Evolutionary conservation across 2,329 filamentous ascomycete species (phyloP).

Genomic region (Paecilomyces sp.): DNA sequence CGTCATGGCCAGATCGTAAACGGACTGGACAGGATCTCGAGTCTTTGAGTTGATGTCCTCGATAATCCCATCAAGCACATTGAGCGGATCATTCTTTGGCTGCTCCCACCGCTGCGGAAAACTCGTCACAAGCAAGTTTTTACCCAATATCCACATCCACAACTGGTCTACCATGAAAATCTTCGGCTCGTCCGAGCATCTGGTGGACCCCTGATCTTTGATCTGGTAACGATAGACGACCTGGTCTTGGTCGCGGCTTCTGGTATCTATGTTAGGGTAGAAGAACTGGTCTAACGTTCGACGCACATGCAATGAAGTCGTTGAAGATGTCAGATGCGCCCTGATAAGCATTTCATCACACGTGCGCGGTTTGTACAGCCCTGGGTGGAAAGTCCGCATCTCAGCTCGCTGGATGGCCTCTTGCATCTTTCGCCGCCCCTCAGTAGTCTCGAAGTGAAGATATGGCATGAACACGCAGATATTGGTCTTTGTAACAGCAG

Average conservation of each 20-base stretch:
- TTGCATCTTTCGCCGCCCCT: conserved; percentile 50
- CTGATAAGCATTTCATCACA: conserved; percentile 29
- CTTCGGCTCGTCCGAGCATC: conserved; percentile 42
- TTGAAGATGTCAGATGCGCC: conserved; percentile 29
- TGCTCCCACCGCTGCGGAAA: conserved; percentile 40
- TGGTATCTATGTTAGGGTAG: conserved; percentile 55
- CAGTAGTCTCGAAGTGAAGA: conserved; percentile 57
- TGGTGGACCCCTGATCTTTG: conserved; percentile 23
- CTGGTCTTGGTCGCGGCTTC: conserved; percentile 54
- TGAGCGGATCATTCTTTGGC: conserved; percentile 55
- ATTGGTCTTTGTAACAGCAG: conserved; percentile 14
- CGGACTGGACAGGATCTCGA: conserved; percentile 50
- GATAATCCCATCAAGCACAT: conserved; percentile 54
- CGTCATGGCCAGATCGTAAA: conserved; percentile 56
- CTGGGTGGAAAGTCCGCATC: conserved; percentile 12
- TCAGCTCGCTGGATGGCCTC: conserved; percentile 40
- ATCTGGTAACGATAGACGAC: conserved; percentile 56
- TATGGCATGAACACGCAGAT: conserved; percentile 53
- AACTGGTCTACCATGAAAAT: conserved; percentile 65
- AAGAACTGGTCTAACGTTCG: conserved; percentile 61
- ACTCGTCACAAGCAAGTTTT: conserved; percentile 49
- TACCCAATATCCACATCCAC: conserved; percentile 57
- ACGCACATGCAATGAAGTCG: conserved; percentile 45
- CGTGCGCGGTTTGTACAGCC: conserved; percentile 22
- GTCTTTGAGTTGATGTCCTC: conserved; percentile 61